These are phyloP conservation scores for Wickerhamiella occidentalis DNA, from an alignment of 805 yeast species.

Conservation along the genomic window DNA sequence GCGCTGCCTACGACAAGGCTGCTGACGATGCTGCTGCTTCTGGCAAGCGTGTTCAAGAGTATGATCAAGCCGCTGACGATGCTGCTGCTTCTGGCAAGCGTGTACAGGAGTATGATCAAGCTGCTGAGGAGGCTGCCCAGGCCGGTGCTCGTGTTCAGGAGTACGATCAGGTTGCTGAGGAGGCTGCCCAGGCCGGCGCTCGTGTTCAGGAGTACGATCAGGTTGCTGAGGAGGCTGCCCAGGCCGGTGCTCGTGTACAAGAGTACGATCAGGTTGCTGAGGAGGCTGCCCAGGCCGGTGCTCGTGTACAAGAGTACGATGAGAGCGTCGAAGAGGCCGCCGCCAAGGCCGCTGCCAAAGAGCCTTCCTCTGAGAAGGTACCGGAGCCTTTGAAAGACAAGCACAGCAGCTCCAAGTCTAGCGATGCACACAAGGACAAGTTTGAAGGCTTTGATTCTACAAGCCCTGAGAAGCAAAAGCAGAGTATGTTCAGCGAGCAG, in stretches of 20 bases:
- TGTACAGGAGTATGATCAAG: slow-evolving; percentile 12
- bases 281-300: slow-evolving; percentile 15
- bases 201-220: slow-evolving; percentile 16
- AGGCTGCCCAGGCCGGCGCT: slow-evolving; percentile 8
- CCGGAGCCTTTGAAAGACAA: slow-evolving; percentile 4
- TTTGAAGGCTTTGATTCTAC: slow-evolving; percentile 23
- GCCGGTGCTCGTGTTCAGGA: slow-evolving; percentile 3
- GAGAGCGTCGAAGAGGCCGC: slow-evolving; percentile 11
- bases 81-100: slow-evolving; percentile 12
- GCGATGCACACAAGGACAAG: slow-evolving; percentile 11
- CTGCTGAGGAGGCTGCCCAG: slow-evolving; percentile 7
- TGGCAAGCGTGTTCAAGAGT: slow-evolving; percentile 11
- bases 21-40: slow-evolving; percentile 11
- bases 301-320: slow-evolving; percentile 6
- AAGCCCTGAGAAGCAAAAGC: slow-evolving; percentile 15
- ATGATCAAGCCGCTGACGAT: neutral
- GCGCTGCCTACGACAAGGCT: slow-evolving; percentile 1
- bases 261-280: slow-evolving; percentile 15
- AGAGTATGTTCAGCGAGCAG: slow-evolving; percentile 22
- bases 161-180: neutral
- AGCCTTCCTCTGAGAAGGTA: slow-evolving; percentile 16
- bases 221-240: slow-evolving; percentile 17
- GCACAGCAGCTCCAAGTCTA: slow-evolving; percentile 3
- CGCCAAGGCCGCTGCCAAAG: slow-evolving; percentile 11
- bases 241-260: slow-evolving; percentile 14